phyloP scores from a whole-genome alignment of 768 basidiomycete species.

The Suillus lakei region DNA sequence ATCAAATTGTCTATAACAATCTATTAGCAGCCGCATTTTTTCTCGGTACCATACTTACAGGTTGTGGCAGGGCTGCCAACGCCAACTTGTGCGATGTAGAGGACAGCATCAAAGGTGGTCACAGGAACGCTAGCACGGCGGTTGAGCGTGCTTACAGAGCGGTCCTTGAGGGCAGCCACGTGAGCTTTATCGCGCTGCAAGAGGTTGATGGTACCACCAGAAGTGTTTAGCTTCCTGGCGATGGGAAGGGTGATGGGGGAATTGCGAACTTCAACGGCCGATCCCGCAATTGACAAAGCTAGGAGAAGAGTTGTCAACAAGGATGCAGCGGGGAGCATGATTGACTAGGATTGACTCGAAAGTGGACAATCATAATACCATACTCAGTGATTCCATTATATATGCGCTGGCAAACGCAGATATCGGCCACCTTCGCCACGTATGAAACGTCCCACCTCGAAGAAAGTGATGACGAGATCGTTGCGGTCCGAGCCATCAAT shows the following conservation, averaged over 20 bases:
- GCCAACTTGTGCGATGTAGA: constrained; percentile 45
- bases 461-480: neutral
- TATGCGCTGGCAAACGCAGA: constrained; percentile 19
- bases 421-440: neutral
- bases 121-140: constrained; percentile 38
- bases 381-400: constrained; percentile 11
- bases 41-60: constrained; percentile 39
- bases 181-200: constrained; percentile 55
- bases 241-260: constrained; percentile 52
- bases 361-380: neutral
- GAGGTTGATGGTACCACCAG: constrained; percentile 49
- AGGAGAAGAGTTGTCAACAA: constrained; percentile 51
- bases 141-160: neutral
- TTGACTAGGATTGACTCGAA: constrained; percentile 15
- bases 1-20: constrained; percentile 48
- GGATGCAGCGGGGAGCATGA: constrained; percentile 43
- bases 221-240: constrained; percentile 57
- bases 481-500: neutral
- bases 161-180: constrained; percentile 45
- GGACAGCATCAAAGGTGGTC: constrained; percentile 46
- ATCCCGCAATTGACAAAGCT: constrained; percentile 49
- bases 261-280: constrained; percentile 45
- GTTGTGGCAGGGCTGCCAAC: constrained; percentile 59
- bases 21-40: constrained; percentile 2
- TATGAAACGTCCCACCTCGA: neutral